Percentiles rank a stretch among this genome's conserved stretches.
These are phyloP conservation scores for Osmanthus fragrans DNA, from an alignment of 257 asterid genomes.

Conservation along the genomic window DNA sequence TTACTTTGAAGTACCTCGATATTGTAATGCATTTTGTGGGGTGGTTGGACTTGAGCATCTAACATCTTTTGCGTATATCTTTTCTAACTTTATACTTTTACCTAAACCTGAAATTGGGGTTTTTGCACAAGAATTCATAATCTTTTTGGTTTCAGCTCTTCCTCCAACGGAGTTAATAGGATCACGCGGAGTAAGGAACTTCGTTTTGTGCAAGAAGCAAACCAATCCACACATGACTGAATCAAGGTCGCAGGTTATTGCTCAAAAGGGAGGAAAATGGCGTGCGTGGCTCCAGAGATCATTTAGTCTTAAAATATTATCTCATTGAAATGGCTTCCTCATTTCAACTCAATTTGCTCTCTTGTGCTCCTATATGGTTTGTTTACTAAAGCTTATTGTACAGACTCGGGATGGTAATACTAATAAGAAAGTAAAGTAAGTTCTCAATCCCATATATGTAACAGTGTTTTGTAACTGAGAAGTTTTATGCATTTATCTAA, in stretches of 20 bases:
- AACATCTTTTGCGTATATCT: no score
- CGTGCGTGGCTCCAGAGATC: conserved; percentile 64
- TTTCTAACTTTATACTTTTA: no score
- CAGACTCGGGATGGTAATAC: neutral
- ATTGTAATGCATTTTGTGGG: no score
- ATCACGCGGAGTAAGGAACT: conserved; percentile 48
- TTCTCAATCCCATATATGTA: neutral
- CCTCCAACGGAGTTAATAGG: conserved; percentile 45
- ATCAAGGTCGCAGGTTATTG: conserved; percentile 22
- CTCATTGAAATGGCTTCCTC: conserved; percentile 21
- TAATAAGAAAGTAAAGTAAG: neutral
- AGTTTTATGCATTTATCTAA: neutral
- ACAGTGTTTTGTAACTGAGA: neutral
- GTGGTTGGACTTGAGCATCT: no score
- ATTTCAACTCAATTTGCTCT: neutral
- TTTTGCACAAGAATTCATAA: neutral
- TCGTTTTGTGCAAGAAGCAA: conserved; percentile 53
- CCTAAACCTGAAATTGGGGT: neutral
- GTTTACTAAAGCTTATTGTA: neutral
- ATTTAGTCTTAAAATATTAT: conserved; percentile 36
- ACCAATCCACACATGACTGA: conserved; percentile 30
- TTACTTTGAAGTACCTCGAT: no score
- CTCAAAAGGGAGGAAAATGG: conserved; percentile 36
- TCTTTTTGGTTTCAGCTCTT: conserved; percentile 40
- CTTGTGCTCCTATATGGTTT: neutral